Base-by-base conservation (phyloP, 2,329 filamentous ascomycete genomes). In the Cladosporium sp. region DNA sequence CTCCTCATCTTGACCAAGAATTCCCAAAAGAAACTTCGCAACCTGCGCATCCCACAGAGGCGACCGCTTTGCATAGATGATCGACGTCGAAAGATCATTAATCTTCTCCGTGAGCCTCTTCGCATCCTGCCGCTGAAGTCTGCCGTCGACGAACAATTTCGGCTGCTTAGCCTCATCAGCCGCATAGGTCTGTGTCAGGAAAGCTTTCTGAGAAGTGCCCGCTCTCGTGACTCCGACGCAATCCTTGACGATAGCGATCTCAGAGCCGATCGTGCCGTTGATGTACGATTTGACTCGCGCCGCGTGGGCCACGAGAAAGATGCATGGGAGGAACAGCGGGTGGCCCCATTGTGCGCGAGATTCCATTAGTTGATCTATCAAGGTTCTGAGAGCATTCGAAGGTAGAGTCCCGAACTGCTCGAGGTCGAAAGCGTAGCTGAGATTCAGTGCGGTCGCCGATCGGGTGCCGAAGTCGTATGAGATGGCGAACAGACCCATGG, bases 51-150 rank as follows among this genome's bases (percentile, higher is more conserved):
- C 54, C 55, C 53, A 59, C 16, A 52, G 22, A 4, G 57, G 55
- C 6, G 57, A 56, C 4, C 53, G 44, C 14, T 56, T 49, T 2
- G 55, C 38, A 18, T 54, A 57, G 18, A 53, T 48, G 34, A 55
- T 54, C 48, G 14, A 43, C 4, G 50, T 52, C 16, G 53, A 46
- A 4, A 59, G 43, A 14, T 59, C 53, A 19, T 57, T 59, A 50
- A 55, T 54, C 13, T 28, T 46, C 11, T 31, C 52, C 3, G 52
- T 55, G 10, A 59, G 46, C 16, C 32, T 46, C 28, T 40, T 54
- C 2, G 55, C 57, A 35, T 53, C 46, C 4, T 49, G n/a, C 9
- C 57, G 48, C 18, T 52, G 52, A 31, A 57, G 28, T 11, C 54
- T 46, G 1, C 46, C 46, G 9, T 35, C 52, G 3, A 52, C 19